phyloP scores from a whole-genome alignment of 805 yeast genomes.

The Kodamaea leandrae region DNA sequence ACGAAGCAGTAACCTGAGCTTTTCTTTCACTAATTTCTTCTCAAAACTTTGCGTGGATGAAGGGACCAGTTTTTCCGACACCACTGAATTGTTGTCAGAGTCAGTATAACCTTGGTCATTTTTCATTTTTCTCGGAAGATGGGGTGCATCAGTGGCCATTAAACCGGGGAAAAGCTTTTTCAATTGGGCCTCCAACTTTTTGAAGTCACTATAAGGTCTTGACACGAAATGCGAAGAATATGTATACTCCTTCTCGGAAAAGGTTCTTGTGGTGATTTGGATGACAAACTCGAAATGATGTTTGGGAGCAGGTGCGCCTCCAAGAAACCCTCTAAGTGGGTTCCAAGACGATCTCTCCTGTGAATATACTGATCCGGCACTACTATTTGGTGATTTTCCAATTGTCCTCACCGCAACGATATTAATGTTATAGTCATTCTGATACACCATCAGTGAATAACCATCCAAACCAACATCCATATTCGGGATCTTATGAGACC shows the following conservation, averaged over 20 bases:
- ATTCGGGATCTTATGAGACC: background rate
- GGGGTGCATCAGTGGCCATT: conserved; percentile 50
- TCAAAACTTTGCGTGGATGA: background rate
- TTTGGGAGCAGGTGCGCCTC: conserved; percentile 7
- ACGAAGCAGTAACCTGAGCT: conserved; percentile 71
- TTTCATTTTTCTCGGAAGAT: conserved; percentile 54
- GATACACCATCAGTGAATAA: conserved; percentile 30
- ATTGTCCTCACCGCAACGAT: conserved; percentile 60
- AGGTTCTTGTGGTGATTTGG: conserved; percentile 17
- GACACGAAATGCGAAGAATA: conserved; percentile 47
- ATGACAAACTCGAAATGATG: conserved; percentile 49
- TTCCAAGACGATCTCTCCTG: background rate
- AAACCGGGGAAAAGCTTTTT: conserved; percentile 63
- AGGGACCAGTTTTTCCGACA: conserved; percentile 14
- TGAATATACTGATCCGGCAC: background rate
- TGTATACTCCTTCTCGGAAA: background rate
- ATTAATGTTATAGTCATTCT: conserved; percentile 62
- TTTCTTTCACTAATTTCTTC: conserved; percentile 61
- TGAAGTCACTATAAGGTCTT: conserved; percentile 69
- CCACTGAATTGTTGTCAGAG: background rate
- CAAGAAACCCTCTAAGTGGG: background rate
- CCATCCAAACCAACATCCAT: conserved; percentile 10
- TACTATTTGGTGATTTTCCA: background rate
- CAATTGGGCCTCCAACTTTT: conserved; percentile 50
- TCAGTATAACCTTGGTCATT: conserved; percentile 31